Conservation (phyloP, 305 asterid genomes). For the Ajuga reptans region DNA sequence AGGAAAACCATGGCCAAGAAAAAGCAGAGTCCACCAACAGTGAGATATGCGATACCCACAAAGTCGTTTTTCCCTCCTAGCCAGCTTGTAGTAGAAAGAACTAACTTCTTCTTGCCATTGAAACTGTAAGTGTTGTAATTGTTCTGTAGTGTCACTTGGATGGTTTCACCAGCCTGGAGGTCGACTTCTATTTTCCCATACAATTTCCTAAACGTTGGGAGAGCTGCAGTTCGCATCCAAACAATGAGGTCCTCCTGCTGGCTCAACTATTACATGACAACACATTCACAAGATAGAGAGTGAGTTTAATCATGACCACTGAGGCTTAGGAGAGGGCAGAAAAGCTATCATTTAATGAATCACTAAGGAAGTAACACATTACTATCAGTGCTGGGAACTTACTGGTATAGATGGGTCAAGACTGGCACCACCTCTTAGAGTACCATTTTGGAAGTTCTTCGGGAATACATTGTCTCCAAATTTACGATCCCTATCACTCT, state of each 20-base stretch:
- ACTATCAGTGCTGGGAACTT: slow-evolving; percentile 24
- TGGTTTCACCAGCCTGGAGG: slow-evolving; percentile 41
- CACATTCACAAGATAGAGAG: slow-evolving; percentile 5
- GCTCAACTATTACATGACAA: slow-evolving; percentile 45
- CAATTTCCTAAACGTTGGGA: slow-evolving; percentile 81
- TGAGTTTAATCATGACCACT: neutral
- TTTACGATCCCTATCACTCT: slow-evolving; percentile 66
- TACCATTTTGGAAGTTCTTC: slow-evolving; percentile 49
- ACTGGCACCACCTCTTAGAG: slow-evolving; percentile 45
- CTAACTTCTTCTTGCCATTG: slow-evolving; percentile 82
- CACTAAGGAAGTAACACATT: too few species aligned
- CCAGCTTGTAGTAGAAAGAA: slow-evolving; percentile 88
- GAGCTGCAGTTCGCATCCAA: slow-evolving; percentile 97
- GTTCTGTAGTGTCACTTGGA: slow-evolving; percentile 50
- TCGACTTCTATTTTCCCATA: slow-evolving; percentile 72
- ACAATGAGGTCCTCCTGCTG: slow-evolving; percentile 84
- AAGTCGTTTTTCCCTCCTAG: slow-evolving; percentile 87
- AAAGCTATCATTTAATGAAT: too few species aligned
- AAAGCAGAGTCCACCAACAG: slow-evolving; percentile 82
- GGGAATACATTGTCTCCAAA: slow-evolving; percentile 64
- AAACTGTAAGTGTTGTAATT: slow-evolving; percentile 77
- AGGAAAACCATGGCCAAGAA: slow-evolving; percentile 61
- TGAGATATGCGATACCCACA: slow-evolving; percentile 80
- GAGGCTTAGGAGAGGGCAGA: neutral
- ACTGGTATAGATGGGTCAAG: slow-evolving; percentile 44